Evolutionary conservation across 1,139 yeast genomes (phyloP), one percentile per base, ranked within the genome.

Genomic region (Lodderomyces jiufengensis): DNA sequence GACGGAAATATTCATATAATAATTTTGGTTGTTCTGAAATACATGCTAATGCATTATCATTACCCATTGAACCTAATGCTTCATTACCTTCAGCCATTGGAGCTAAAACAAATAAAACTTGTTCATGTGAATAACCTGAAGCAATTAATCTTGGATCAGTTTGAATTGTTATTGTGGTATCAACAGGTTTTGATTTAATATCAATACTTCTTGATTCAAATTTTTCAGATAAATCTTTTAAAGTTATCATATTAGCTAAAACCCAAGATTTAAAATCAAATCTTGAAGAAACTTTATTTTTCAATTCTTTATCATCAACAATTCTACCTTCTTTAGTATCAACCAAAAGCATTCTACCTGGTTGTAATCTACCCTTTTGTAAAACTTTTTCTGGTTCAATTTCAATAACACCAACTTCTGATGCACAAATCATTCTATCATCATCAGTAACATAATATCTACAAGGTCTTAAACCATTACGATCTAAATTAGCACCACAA

Each of bases 71-170:
- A 21, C 98, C 97, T 41, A 92, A 73, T 5, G 97, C 90, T 66
- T 92, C 98, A 55, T 88, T 88, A 44, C 92, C 96, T 50, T 79
- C 84, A 29, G 95, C 97, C 98, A 92, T 92, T 47, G 97, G 97
- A 6, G 86, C 95, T 50, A 92, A 70, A 30, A 92, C 69, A 43
- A 86, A 62, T 29, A 87, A 76, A 44, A 90, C 73, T 64, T 92
- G 97, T 66, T 92, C 98, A 53, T 82, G 83, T 13, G 96, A 84
- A 70, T 87, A 92, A 36, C 96, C 97, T 55, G 85, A 84, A 2
- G 97, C 94, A 42, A 79, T 68, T 44, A 92, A 70, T 49, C 95
- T 75, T 32, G 95, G 86, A 56, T 92, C 97, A 28, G 78, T 68
- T 59, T 86, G 94, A 31, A 84, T 80, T 33, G 75, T 70, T 35